Base-by-base conservation (phyloP, 176 grass and related monocot species). In the Zoysia pacifica region DNA sequence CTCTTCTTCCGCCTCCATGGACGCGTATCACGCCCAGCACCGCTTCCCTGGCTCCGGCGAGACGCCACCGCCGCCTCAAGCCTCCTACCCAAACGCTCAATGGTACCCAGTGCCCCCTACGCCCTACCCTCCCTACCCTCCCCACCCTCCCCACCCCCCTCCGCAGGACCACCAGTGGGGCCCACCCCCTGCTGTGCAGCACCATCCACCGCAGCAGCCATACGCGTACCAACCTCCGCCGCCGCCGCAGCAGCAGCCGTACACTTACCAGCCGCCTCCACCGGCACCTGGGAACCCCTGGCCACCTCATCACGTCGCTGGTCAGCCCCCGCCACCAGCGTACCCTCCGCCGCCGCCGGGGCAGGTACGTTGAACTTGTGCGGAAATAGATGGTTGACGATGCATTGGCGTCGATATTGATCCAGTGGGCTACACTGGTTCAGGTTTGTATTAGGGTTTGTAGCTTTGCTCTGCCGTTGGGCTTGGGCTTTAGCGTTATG, bases 81-180 rank as follows among this genome's bases (percentile, higher is more conserved):
- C 47, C 45, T 52, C 79, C 47, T 72, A 82, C n/a, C n/a, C 67
- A 53, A 77, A 15, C 36, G 37, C 70, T 48, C 72, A 84, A 61
- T 91, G 89, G 89, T 81, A 81, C 10, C 72, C 81, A 6, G 59
- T 19, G 0, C 77, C 65, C 11, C 44, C 71, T 3, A 87, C 15
- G 2, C 87, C 84, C 18, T 87, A 84, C 71, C 83, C 61, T 39
- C 50, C 73, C 64, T 73, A 78, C 72, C 76, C 61, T 39, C 50
- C 73, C 64, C 77, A 78, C 72, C 76, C 85, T 47, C 28, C 40
- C 68, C 61, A 80, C 74, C 74, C 80, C 91, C 77, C 76, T 63
- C 28, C 83, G 16, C 84, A 56, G 72, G 65, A 85, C 20, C 87
- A 90, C 74, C 90, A 90, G 68, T 93, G 91, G 91, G 86, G 58